Base-by-base conservation (phyloP, 192 early-diverging fungal species). In the Coemansia sp. region DNA sequence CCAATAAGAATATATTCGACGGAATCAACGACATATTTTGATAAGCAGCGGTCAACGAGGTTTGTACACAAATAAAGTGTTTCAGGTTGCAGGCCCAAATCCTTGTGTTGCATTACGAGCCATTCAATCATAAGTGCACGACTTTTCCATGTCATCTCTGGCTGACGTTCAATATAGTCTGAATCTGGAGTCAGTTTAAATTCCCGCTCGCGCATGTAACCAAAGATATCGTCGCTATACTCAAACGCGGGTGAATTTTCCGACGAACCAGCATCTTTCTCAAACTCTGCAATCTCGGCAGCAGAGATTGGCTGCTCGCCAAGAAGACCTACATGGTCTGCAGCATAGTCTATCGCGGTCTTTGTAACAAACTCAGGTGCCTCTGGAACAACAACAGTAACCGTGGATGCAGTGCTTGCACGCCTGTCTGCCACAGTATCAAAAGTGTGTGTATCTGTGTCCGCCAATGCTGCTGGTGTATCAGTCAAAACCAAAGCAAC, bases 171-270 rank as follows among this genome's bases (percentile, higher is more conserved):
- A 31, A 86, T 82, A 71, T 90, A 90, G 3, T 72, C 4, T 23
- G 83, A 65, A 54, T 83, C 71, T 17, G 87, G 85, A 59, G 84
- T 66, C 57, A 82, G 70, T 36, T 71, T 52, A 39, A 84, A 77
- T 77, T 90, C 89, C 32, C 88, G 72, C 63, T 83, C 77, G 11
- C 80, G 69, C 79, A 87, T 81, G 58, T 90, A 88, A 2, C 70
- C 76, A 82, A 87, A 87, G 24, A 90, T 90, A 42, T 85, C 84
- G 51, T 76, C 84, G 63, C 82, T 76, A 55, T 84, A 87, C 60
- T 90, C 89, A 23, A 82, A 62, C 10, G 88, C 64, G 20, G 86
- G 71, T 2, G 71, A 64, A 4, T 68, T 67, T 66, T 86, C 84
- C 8, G 20, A 19, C 33, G 72, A 59, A 59, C 80, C 64, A 0